Evolutionary conservation across 805 yeast species (phyloP), one percentile per base, ranked within the genome.

Genomic region (Candida michaelii): DNA sequence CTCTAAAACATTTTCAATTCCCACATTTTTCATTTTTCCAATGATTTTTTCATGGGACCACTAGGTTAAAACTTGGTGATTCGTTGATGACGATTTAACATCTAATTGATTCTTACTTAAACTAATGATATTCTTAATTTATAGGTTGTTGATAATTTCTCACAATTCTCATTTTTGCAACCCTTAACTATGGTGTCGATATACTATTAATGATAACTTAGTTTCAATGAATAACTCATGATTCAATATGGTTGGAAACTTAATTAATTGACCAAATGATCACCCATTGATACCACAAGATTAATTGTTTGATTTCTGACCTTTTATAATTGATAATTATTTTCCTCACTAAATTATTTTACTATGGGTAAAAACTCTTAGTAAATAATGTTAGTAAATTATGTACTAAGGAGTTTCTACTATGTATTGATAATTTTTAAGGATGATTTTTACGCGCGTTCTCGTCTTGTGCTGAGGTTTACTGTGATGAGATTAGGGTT

Each of bases 371-470:
- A 34, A 23, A 12, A 23, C 37, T 24, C 37, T 34, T 23, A 34
- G 29, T 34, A 34, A 34, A 34, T 34, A 34, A 34, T 34, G 29
- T 24, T 34, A 34, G 37, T 34, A 34, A 34, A 34, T 34, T 34
- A 21, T 12, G 29, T 34, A 34, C 30, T 34, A 34, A 34, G 37
- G 37, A 34, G 37, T 29, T 30, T 38, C 41, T 30, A 24, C 37
- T 34, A 31, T 31, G 42, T 39, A 31, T 31, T 39, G 42, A 39
- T 39, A 24, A 23, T 39, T 30, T 29, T 39, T 39, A 39, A 17
- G 30, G 43, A 29, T 43, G 46, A 41, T 29, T 39, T 29, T 42
- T 49, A 49, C 52, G 41, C 52, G 42, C 38, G 32, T 29, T 15
- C 15, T 16, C 2, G 4, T 15, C 6, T n/a, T 17, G 38, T 6